Evolutionary conservation across 306 rosid genomes (phyloP), one percentile per base, ranked within the genome.

Genomic region (Cajanus cajan): DNA sequence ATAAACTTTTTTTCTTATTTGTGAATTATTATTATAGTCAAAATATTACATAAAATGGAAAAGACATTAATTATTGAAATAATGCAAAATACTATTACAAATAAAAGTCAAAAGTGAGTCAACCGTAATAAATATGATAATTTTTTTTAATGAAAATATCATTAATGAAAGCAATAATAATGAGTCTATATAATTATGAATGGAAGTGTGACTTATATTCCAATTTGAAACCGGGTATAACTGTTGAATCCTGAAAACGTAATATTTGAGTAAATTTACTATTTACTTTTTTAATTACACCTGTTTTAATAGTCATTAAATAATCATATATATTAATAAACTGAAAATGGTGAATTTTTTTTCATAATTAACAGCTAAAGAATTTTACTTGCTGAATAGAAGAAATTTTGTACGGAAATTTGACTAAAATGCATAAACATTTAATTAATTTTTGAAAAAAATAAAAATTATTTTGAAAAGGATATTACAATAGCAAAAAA

Each of bases 41-140:
- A 77, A 77, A 21, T 47, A 55, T 50, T 39, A 7, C 61, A 16
- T 37, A n/a, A 16, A 64, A 47, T 54, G 73, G 82, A 14, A 71
- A 76, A 15, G 15, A 0, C 25, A 71, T 71, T 80, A 54, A 75
- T 58, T 76, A 0, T 15, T 54, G n/a, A 25, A 5, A 74, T 4
- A 71, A 48, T 8, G 4, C 8, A 15, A 74, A 19, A 8, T 54
- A n/a, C 24, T 14, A 39, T 57, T 16, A 24, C 3, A 3, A 52
- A 4, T 13, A 33, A 31, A 43, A 57, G 33, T 12, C 65, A 74
- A 13, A 22, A 13, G 10, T 58, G 1, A 31, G 61, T 65, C 7
- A 66, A 4, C 41, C 43, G 47, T 4, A 31, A 80, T 10, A 71
- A 15, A 55, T 37, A 1, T 39, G 19, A n/a, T 62, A 2, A n/a